Percentiles rank a stretch among this genome's conserved stretches.
phyloP scores from a whole-genome alignment of 768 basidiomycete species.

The Auricularia sp. region DNA sequence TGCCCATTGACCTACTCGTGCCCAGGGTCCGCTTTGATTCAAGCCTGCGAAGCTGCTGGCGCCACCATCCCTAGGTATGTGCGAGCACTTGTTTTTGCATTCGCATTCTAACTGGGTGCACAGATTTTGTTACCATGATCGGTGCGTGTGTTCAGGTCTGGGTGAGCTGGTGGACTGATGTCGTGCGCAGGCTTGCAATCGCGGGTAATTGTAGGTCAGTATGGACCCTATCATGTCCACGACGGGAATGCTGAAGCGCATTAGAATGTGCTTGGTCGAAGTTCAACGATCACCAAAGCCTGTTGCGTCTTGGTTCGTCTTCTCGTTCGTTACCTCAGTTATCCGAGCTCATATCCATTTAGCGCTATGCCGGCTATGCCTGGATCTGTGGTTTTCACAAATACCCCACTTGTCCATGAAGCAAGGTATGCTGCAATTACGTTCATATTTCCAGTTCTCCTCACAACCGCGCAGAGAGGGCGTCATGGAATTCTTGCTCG shows the following conservation, averaged over 20 bases:
- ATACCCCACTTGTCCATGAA: slow-evolving; percentile 83
- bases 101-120: slow-evolving; percentile 8
- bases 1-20: slow-evolving; percentile 1
- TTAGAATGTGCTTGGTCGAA: slow-evolving; percentile 96
- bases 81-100: not conserved
- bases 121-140: slow-evolving; percentile 83
- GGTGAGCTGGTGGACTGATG: not conserved
- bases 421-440: slow-evolving; percentile 42
- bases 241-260: not conserved
- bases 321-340: slow-evolving; percentile 6
- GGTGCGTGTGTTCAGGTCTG: slow-evolving; percentile 29
- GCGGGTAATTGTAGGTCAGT: slow-evolving; percentile 89
- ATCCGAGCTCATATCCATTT: slow-evolving; percentile 7
- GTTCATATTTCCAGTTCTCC: not conserved
- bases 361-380: slow-evolving; percentile 98
- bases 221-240: slow-evolving; percentile 21
- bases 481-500: slow-evolving; percentile 96
- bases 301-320: slow-evolving; percentile 74
- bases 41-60: slow-evolving; percentile 89
- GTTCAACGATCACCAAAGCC: slow-evolving; percentile 93
- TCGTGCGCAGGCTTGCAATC: slow-evolving; percentile 66
- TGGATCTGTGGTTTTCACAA: slow-evolving; percentile 85
- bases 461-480: slow-evolving; percentile 55
- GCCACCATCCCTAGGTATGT: slow-evolving; percentile 65
- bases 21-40: slow-evolving; percentile 85